phyloP scores from a whole-genome alignment of 176 grass and related monocot genomes.

The Avena insularis region DNA sequence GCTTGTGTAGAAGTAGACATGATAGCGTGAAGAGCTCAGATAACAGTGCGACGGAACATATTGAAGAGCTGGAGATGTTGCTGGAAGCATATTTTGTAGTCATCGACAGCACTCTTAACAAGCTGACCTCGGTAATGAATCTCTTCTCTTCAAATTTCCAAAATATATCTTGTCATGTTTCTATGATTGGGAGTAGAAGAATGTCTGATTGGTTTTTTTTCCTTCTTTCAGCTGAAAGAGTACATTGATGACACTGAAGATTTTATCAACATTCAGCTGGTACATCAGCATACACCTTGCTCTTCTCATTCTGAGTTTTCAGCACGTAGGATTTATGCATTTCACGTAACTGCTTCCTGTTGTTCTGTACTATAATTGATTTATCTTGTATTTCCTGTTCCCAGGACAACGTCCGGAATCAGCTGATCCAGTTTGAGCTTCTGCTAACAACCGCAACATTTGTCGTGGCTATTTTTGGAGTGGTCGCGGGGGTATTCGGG shows the following conservation, averaged over 20 bases:
- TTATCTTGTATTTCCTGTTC: background rate
- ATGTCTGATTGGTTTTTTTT: background rate
- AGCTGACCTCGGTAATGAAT: conserved; percentile 82
- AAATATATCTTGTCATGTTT: background rate
- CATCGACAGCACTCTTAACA: conserved; percentile 92
- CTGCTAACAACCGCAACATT: conserved; percentile 88
- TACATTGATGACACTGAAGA: conserved; percentile 99
- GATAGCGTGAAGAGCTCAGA: conserved; percentile 77
- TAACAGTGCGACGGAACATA: conserved; percentile 67
- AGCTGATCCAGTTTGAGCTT: conserved; percentile 92
- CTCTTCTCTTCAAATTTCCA: background rate
- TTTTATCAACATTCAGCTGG: conserved; percentile 99
- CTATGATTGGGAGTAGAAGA: background rate
- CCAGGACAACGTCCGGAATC: conserved; percentile 94
- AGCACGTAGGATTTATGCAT: background rate
- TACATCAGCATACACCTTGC: conserved; percentile 46
- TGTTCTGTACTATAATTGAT: background rate
- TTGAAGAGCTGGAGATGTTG: conserved; percentile 95
- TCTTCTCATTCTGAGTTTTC: background rate
- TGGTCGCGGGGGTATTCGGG: conserved; percentile 86
- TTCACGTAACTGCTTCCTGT: background rate
- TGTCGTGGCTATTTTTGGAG: conserved; percentile 85
- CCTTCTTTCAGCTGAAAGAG: conserved; percentile 83
- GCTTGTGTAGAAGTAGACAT: conserved; percentile 86
- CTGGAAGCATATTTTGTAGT: conserved; percentile 98